phyloP scores from a whole-genome alignment of 352 stramenopile genomes.

The Phytophthora nicotianae region DNA sequence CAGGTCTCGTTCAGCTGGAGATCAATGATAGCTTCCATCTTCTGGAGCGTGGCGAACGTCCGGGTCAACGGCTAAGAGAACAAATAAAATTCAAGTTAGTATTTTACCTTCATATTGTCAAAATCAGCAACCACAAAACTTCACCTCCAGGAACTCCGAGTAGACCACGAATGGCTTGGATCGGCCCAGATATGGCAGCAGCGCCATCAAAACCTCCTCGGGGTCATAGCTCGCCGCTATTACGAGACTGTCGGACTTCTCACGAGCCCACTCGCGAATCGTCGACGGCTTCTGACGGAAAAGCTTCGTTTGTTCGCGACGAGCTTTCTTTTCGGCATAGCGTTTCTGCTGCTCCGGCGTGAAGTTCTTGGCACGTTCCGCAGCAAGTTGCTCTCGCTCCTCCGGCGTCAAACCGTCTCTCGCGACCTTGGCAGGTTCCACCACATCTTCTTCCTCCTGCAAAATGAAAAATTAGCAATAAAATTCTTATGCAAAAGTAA shows the following conservation, averaged over 20 bases:
- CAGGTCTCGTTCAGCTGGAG: slow-evolving; percentile 95
- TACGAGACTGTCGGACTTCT: slow-evolving; percentile 86
- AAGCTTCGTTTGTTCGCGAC: slow-evolving; percentile 78
- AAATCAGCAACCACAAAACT: background rate
- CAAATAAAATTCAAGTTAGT: slow-evolving; percentile 2
- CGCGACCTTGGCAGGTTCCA: slow-evolving; percentile 42
- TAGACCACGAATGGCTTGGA: slow-evolving; percentile 97
- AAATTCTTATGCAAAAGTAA: background rate
- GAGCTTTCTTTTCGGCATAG: slow-evolving; percentile 82
- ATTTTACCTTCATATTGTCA: background rate
- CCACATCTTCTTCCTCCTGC: slow-evolving; percentile 62
- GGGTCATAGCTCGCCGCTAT: slow-evolving; percentile 93
- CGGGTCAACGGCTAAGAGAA: slow-evolving; percentile 83
- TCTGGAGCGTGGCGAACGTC: slow-evolving; percentile 90
- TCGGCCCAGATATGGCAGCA: slow-evolving; percentile 91
- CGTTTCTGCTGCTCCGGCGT: slow-evolving; percentile 80
- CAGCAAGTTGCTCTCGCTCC: slow-evolving; percentile 61
- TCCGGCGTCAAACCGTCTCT: slow-evolving; percentile 65
- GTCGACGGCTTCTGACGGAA: slow-evolving; percentile 69
- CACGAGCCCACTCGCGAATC: slow-evolving; percentile 70
- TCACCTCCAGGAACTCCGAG: slow-evolving; percentile 91
- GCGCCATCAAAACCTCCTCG: slow-evolving; percentile 75
- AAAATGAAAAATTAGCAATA: background rate
- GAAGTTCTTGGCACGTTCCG: slow-evolving; percentile 84
- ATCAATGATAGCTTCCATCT: slow-evolving; percentile 92